Percentiles rank a stretch among this genome's conserved stretches.
Conservation (phyloP, 2,329 filamentous ascomycete genomes). For the Botrytis deweyae region DNA sequence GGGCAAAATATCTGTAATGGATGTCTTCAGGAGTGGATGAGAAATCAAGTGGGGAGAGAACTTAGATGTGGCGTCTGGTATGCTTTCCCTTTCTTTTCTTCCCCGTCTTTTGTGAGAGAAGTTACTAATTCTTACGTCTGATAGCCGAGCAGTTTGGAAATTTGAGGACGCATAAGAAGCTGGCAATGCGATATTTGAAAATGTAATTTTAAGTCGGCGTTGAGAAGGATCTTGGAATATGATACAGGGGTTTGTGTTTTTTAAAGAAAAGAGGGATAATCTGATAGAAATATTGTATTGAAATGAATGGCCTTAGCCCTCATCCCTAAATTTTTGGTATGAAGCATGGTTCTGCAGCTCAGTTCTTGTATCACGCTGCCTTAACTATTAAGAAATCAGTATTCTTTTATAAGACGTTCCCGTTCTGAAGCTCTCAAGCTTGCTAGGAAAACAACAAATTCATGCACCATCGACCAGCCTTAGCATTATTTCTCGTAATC, state of each 20-base stretch:
- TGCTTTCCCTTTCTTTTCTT: too few species aligned
- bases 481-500: not conserved
- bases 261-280: not conserved
- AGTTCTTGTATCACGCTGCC: not conserved
- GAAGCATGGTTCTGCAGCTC: not conserved
- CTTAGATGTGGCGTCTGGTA: slow-evolving; percentile 7
- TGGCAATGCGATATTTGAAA: not conserved
- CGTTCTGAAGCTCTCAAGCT: not conserved
- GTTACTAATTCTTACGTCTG: not conserved
- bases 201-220: not conserved
- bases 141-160: slow-evolving; percentile 4
- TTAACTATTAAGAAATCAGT: not conserved
- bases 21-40: not conserved
- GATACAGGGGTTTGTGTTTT: not conserved
- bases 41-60: not conserved
- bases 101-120: too few species aligned
- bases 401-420: not conserved
- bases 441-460: not conserved
- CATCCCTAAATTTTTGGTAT: not conserved
- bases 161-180: not conserved
- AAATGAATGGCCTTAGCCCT: not conserved
- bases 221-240: not conserved
- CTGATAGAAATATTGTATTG: not conserved
- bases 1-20: not conserved
- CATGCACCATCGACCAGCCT: not conserved